Conservation (phyloP, 805 yeast species). For the Starmera dryadoides region DNA sequence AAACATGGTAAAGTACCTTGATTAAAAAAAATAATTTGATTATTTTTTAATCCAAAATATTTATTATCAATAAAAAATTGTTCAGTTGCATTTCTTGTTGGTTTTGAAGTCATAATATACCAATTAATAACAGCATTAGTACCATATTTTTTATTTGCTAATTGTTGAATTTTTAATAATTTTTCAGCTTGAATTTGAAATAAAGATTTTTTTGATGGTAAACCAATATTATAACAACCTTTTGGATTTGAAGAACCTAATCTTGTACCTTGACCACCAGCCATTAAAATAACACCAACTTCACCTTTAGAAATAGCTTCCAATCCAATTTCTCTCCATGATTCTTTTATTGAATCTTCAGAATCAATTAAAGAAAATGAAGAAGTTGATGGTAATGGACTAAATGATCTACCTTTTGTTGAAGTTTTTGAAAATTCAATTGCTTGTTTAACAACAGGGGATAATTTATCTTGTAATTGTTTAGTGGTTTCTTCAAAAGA, state of each 20-base stretch:
- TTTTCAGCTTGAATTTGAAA: slow-evolving; percentile 94
- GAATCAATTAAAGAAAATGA: slow-evolving; percentile 36
- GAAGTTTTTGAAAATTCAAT: slow-evolving; percentile 27
- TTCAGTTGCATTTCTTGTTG: slow-evolving; percentile 75
- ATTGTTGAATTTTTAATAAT: slow-evolving; percentile 51
- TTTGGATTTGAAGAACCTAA: slow-evolving; percentile 87
- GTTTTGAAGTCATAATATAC: slow-evolving; percentile 93
- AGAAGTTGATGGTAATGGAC: slow-evolving; percentile 46
- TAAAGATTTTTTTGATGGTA: slow-evolving; percentile 77
- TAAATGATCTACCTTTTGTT: slow-evolving; percentile 23
- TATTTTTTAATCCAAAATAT: slow-evolving; percentile 61
- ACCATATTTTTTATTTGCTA: slow-evolving; percentile 33
- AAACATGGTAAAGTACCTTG: slow-evolving; percentile 96
- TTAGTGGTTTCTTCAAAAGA: slow-evolving; percentile 1
- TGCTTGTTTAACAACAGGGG: slow-evolving; percentile 28
- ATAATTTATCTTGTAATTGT: slow-evolving; percentile 13
- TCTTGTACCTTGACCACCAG: slow-evolving; percentile 98
- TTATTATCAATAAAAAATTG: slow-evolving; percentile 50
- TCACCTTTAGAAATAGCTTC: slow-evolving; percentile 60
- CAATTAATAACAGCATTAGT: slow-evolving; percentile 48
- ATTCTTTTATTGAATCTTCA: slow-evolving; percentile 14
- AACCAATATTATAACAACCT: slow-evolving; percentile 84
- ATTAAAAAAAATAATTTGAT: slow-evolving; percentile 73
- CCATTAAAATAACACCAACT: slow-evolving; percentile 89
- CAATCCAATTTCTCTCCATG: slow-evolving; percentile 41